Evolutionary conservation across 306 rosid species (phyloP).

Genomic region (Quercus cerris): DNA sequence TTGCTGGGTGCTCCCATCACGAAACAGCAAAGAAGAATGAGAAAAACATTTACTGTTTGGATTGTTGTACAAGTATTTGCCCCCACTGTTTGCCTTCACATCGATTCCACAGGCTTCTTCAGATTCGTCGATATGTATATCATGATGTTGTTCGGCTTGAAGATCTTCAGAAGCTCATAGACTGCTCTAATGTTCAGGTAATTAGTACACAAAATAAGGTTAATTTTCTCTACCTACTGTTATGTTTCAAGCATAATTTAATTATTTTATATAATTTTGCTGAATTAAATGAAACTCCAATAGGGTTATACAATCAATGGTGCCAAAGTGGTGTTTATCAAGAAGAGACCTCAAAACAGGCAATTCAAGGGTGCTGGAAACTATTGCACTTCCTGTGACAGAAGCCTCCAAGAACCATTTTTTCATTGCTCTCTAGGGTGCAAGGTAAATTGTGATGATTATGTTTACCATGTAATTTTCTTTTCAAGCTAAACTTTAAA

Average conservation of each 20-base stretch:
- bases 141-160: conserved; percentile 91
- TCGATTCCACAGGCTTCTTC: conserved; percentile 89
- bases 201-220: background rate
- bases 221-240: no score
- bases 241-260: background rate
- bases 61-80: conserved; percentile 90
- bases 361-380: conserved; percentile 97
- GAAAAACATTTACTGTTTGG: conserved; percentile 90
- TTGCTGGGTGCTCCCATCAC: conserved; percentile 70
- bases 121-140: conserved; percentile 94
- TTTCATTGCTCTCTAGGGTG: conserved; percentile 93
- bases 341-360: conserved; percentile 93
- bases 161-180: conserved; percentile 93
- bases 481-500: background rate
- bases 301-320: conserved; percentile 93
- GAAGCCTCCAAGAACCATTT: conserved; percentile 95
- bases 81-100: conserved; percentile 92
- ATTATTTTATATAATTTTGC: background rate
- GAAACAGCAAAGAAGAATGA: conserved; percentile 88
- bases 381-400: conserved; percentile 91
- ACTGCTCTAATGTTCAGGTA: conserved; percentile 96
- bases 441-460: conserved; percentile 53
- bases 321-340: conserved; percentile 96
- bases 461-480: background rate
- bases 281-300: conserved; percentile 12